phyloP scores from a whole-genome alignment of 768 basidiomycete species.

The Amanita exitialis region DNA sequence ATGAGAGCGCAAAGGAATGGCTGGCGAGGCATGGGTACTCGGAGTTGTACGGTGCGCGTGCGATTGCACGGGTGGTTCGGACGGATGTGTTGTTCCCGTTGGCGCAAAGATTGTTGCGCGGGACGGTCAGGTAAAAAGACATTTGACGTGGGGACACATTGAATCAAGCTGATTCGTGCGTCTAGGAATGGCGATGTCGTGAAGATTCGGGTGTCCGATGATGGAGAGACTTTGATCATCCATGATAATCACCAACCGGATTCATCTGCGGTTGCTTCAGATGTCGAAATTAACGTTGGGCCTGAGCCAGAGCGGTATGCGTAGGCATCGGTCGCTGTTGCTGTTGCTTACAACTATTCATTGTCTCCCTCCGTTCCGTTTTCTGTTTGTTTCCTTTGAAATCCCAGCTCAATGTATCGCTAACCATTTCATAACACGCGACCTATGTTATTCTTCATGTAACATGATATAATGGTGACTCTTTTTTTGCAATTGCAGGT shows the following conservation, averaged over 20 bases:
- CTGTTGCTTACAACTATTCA: too few species aligned
- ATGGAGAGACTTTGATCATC: constrained; percentile 38
- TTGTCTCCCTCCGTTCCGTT: too few species aligned
- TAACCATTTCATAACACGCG: not conserved
- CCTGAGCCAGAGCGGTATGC: not conserved
- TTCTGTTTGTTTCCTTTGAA: not conserved
- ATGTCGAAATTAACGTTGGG: not conserved
- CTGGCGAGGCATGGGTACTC: constrained; percentile 75
- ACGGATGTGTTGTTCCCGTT: constrained; percentile 76
- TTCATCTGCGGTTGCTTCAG: constrained; percentile 16
- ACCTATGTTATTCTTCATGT: too few species aligned
- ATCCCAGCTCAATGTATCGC: constrained; percentile 1
- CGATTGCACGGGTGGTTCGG: constrained; percentile 79
- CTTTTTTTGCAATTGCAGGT: too few species aligned
- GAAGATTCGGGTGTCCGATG: constrained; percentile 34
- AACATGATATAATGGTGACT: too few species aligned
- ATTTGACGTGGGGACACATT: not conserved
- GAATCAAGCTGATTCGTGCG: not conserved
- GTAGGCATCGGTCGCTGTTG: too few species aligned
- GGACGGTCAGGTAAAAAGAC: constrained; percentile 55
- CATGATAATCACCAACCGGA: constrained; percentile 55
- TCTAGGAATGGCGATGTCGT: constrained; percentile 61
- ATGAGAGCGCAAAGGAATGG: constrained; percentile 51
- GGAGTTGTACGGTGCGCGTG: constrained; percentile 77
- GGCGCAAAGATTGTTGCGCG: constrained; percentile 69